Evolutionary conservation across 768 basidiomycete genomes (phyloP).

Genomic region (Termitomyces sp.): DNA sequence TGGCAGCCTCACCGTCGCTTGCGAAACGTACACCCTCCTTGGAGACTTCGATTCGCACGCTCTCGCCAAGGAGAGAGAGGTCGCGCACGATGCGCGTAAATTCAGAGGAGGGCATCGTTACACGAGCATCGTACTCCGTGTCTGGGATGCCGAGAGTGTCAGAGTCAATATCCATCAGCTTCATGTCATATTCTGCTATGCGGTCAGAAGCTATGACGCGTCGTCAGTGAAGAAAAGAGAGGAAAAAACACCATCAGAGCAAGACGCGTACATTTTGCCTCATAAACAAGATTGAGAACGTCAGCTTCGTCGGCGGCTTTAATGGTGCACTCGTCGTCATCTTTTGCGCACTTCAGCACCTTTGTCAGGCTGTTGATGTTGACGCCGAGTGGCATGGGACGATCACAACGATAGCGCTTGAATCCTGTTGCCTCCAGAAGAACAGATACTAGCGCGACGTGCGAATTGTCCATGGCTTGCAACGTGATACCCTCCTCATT

Average conservation of each 20-base stretch:
- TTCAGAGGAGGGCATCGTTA: conserved; percentile 82
- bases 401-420: conserved; percentile 87
- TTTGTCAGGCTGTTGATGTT: conserved; percentile 88
- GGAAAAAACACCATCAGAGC: neutral
- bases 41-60: conserved; percentile 90
- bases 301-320: conserved; percentile 93
- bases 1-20: conserved; percentile 92
- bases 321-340: conserved; percentile 88
- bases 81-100: conserved; percentile 94
- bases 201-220: conserved; percentile 72
- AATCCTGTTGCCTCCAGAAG: conserved; percentile 79
- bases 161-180: conserved; percentile 98
- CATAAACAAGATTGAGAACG: conserved; percentile 82
- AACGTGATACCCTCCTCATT: conserved; percentile 92
- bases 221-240: conserved; percentile 5
- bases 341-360: conserved; percentile 95
- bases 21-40: conserved; percentile 95
- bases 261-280: conserved; percentile 65
- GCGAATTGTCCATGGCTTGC: conserved; percentile 99
- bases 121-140: conserved; percentile 93
- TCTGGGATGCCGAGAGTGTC: conserved; percentile 95
- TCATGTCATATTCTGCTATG: conserved; percentile 98
- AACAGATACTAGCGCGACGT: conserved; percentile 94
- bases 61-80: conserved; percentile 86
- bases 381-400: conserved; percentile 88